phyloP scores from a whole-genome alignment of 345 rosid genomes.

The Murraya koenigii region DNA sequence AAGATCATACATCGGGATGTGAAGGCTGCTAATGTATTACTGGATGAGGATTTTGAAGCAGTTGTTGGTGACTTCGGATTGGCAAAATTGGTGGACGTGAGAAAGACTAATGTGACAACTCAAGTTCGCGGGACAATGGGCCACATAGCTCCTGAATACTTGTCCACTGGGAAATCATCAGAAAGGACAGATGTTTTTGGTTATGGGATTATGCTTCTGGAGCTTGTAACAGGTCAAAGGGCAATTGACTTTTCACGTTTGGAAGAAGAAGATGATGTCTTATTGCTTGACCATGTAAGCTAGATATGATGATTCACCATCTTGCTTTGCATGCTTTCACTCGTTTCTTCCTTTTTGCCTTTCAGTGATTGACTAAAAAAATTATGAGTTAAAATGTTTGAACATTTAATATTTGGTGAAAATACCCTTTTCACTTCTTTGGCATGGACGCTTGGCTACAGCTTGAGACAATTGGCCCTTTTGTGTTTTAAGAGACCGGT shows the following conservation, averaged over 20 bases:
- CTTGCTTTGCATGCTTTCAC: slow-evolving; percentile 10
- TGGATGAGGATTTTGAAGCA: slow-evolving; percentile 95
- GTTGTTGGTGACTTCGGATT: slow-evolving; percentile 98
- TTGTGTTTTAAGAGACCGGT: no score
- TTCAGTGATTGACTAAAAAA: not conserved
- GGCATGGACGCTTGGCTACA: no score
- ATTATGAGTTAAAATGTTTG: not conserved
- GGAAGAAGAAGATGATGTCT: slow-evolving; percentile 96
- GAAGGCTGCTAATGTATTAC: slow-evolving; percentile 92
- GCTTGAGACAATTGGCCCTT: no score
- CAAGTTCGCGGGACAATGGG: slow-evolving; percentile 99
- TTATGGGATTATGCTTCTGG: slow-evolving; percentile 90
- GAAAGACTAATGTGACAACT: slow-evolving; percentile 84
- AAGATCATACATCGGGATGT: slow-evolving; percentile 97
- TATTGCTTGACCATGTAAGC: slow-evolving; percentile 89
- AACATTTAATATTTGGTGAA: not conserved
- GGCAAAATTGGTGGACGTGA: slow-evolving; percentile 92
- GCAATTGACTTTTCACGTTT: slow-evolving; percentile 94
- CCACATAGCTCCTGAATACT: slow-evolving; percentile 95
- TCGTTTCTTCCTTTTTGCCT: not conserved
- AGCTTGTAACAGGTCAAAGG: slow-evolving; percentile 99
- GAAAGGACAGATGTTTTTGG: slow-evolving; percentile 98
- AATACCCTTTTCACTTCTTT: not conserved
- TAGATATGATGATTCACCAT: not conserved
- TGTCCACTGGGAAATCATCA: slow-evolving; percentile 95